Evolutionary conservation across 345 rosid species (phyloP).

Genomic region (Linum usitatissimum): DNA sequence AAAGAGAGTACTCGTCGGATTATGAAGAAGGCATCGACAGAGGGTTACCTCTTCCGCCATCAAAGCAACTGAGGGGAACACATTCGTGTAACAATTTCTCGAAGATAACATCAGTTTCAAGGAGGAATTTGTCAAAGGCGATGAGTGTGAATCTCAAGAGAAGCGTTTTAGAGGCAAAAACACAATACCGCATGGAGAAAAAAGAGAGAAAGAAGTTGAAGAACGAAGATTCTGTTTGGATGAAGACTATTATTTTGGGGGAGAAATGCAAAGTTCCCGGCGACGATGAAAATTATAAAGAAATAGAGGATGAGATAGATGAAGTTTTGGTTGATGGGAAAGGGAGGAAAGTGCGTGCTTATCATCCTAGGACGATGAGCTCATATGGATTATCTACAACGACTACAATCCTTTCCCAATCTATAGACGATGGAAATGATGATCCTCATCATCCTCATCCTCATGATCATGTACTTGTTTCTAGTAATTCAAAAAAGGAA

Average conservation of each 20-base stretch:
- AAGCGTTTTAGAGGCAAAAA: constrained; percentile 23
- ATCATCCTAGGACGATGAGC: constrained; percentile 29
- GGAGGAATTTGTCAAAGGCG: constrained; percentile 1
- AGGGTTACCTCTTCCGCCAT: constrained; percentile 40
- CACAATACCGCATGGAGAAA: constrained; percentile 7
- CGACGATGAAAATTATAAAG: constrained; percentile 18
- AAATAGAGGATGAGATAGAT: background rate
- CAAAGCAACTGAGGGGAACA: constrained; percentile 15
- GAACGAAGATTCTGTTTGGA: constrained; percentile 47
- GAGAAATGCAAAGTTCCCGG: constrained; percentile 49
- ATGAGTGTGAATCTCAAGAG: constrained; percentile 29
- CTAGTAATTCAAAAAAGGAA: no score
- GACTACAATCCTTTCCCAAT: constrained; percentile 20
- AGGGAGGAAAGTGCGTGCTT: constrained; percentile 32
- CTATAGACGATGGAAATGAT: background rate
- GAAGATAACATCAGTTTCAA: constrained; percentile 15
- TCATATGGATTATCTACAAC: constrained; percentile 30
- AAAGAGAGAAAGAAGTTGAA: constrained; percentile 21
- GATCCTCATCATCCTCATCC: background rate
- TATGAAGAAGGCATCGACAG: background rate
- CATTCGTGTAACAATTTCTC: constrained; percentile 18
- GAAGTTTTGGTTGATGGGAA: constrained; percentile 26
- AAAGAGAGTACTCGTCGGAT: background rate
- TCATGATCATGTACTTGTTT: background rate
- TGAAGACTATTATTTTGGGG: constrained; percentile 55